Conservation (phyloP, 768 basidiomycete genomes). For the Suillus fuscotomentosus region DNA sequence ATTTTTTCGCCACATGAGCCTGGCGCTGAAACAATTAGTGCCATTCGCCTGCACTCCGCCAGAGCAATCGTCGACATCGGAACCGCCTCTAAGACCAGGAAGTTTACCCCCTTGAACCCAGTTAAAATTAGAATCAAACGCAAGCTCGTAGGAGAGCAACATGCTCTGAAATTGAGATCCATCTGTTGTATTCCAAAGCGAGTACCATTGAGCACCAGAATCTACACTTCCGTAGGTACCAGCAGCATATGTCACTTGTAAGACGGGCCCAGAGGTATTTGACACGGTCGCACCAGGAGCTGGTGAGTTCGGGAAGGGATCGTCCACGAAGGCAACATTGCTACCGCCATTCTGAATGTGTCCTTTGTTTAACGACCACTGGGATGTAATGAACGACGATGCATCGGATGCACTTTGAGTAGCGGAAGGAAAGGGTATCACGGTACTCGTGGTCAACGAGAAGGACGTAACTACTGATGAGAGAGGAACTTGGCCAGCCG, state of each 20-base stretch:
- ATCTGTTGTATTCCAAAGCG: slow-evolving; percentile 64
- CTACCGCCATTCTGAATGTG: slow-evolving; percentile 55
- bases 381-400: slow-evolving; percentile 46
- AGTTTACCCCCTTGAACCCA: slow-evolving; percentile 79
- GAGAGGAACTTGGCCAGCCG: slow-evolving; percentile 3
- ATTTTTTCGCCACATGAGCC: slow-evolving; percentile 72
- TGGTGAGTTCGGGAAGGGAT: slow-evolving; percentile 60
- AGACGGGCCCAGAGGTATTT: slow-evolving; percentile 35
- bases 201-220: slow-evolving; percentile 68
- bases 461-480: slow-evolving; percentile 47
- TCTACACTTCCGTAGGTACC: slow-evolving; percentile 58
- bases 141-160: slow-evolving; percentile 73
- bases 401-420: slow-evolving; percentile 53
- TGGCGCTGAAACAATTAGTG: slow-evolving; percentile 66
- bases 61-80: slow-evolving; percentile 60
- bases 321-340: slow-evolving; percentile 61
- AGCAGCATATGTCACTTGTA: slow-evolving; percentile 63
- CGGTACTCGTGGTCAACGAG: slow-evolving; percentile 57
- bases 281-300: slow-evolving; percentile 31
- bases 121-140: slow-evolving; percentile 62
- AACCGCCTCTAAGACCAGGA: slow-evolving; percentile 72
- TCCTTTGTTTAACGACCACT: slow-evolving; percentile 63
- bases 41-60: slow-evolving; percentile 68
- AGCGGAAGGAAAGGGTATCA: slow-evolving; percentile 62
- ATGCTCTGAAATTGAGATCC: slow-evolving; percentile 60